Conservation (phyloP, 495 filamentous ascomycete species). For the Alectoria sarmentosa region DNA sequence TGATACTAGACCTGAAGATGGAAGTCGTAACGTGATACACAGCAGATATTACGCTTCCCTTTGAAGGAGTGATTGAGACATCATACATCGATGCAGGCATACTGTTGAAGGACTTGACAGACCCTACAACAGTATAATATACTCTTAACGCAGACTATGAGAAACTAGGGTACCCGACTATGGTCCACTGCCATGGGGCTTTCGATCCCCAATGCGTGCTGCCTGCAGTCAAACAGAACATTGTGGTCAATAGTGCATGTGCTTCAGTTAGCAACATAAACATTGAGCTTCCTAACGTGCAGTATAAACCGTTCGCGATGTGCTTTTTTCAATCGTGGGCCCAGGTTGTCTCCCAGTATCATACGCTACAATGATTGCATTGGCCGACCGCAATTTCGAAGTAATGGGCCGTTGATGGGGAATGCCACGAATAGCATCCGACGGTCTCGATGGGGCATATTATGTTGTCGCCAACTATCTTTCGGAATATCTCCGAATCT, state of each 20-base stretch:
- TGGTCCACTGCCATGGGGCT: neutral
- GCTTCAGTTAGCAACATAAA: too few relatives aligned
- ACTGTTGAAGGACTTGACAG: neutral
- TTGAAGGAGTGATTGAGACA: neutral
- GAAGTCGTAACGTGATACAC: neutral
- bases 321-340: neutral
- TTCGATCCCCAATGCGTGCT: too few relatives aligned
- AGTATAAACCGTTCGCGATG: neutral
- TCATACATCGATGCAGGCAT: neutral
- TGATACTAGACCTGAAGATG: neutral
- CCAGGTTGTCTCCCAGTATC: neutral
- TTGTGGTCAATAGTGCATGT: too few relatives aligned
- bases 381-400: neutral
- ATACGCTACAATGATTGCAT: neutral
- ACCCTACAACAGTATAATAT: neutral
- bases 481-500: too few relatives aligned
- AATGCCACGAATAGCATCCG: too few relatives aligned
- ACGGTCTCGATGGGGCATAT: too few relatives aligned
- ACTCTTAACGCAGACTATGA: neutral
- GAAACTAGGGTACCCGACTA: neutral
- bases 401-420: too few relatives aligned
- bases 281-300: too few relatives aligned
- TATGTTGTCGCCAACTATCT: too few relatives aligned
- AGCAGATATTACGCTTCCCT: neutral
- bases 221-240: too few relatives aligned